Conservation (phyloP, 345 rosid species). For the Dipteronia sinensis region DNA sequence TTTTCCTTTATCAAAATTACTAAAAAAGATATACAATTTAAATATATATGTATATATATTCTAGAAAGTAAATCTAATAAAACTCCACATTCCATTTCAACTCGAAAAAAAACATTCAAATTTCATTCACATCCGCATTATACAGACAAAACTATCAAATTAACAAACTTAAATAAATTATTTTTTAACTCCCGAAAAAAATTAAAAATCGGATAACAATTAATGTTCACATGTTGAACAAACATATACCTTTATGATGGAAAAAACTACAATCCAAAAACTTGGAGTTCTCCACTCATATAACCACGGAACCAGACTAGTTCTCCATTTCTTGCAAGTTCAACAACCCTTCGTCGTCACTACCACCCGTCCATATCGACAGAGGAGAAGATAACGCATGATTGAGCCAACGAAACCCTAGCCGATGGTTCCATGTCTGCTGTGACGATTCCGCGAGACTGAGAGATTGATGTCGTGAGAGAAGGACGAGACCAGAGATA, state of each 20-base stretch:
- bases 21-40: too few relatives aligned
- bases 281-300: slow-evolving; percentile 5
- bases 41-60: too few relatives aligned
- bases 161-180: too few relatives aligned
- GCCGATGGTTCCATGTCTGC: slow-evolving; percentile 26
- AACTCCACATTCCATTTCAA: too few relatives aligned
- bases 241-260: slow-evolving; percentile 1
- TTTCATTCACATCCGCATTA: too few relatives aligned
- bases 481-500: too few relatives aligned
- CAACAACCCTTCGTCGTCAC: slow-evolving; percentile 31
- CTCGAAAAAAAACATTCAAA: too few relatives aligned
- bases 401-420: slow-evolving; percentile 27
- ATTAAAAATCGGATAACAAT: too few relatives aligned
- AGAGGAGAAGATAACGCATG: slow-evolving; percentile 29
- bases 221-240: not conserved
- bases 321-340: slow-evolving; percentile 70
- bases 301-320: not conserved
- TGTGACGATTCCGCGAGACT: slow-evolving; percentile 2
- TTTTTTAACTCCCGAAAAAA: too few relatives aligned
- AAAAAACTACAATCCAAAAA: slow-evolving; percentile 9
- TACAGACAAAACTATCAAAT: too few relatives aligned
- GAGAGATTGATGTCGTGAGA: slow-evolving; percentile 34
- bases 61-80: too few relatives aligned
- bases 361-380: slow-evolving; percentile 5
- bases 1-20: too few relatives aligned